Base-by-base conservation (phyloP, 163 green algal genomes). In the Prototheca stagnorum region DNA sequence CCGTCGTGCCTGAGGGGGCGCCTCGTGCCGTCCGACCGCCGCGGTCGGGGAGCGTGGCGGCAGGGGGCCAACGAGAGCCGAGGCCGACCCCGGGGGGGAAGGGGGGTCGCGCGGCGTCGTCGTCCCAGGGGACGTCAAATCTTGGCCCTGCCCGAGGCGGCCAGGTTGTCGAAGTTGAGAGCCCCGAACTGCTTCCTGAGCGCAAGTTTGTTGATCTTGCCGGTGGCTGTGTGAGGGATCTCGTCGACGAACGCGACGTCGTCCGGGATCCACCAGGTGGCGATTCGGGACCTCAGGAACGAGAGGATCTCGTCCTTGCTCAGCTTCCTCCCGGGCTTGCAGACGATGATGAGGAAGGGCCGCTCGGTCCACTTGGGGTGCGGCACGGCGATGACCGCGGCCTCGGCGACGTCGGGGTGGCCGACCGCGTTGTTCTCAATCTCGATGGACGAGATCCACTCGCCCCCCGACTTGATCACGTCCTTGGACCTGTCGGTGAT, bases 361-460 rank as follows among this genome's bases (percentile, higher is more conserved):
- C 80, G 67, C 64, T 90, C 79, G 3, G 44, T 53, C 76, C 76
- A 90, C 48, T 82, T 85, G 2, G 56, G 27, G 34, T 84, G 50
- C 0, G 79, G 64, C 23, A 87, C 66, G 27, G 56, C 80, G 25
- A 91, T 76, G 43, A 83, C 73, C 3, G 77, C 78, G 1, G 75
- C 79, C 56, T 87, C 78, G 16, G 61, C 34, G 16, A 88, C 71
- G 19, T 64, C 52, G 2, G 67, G 57, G 34, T 72, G 59, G 5
- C 50, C 50, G 24, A 77, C 62, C 11, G 74, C 78, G 8, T 70
- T 51, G 39, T 85, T 85, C 54, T 92, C 81, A 33, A 92, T 70
- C 36, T 86, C 75, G 17, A 93, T 84, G 48, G 51, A 73, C 47
- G 50, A 75, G 51, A 93, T 89, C 80, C 80, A 93, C 55, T 93